Base-by-base conservation (phyloP, 2,329 filamentous ascomycete species). In the Eutypa lata region DNA sequence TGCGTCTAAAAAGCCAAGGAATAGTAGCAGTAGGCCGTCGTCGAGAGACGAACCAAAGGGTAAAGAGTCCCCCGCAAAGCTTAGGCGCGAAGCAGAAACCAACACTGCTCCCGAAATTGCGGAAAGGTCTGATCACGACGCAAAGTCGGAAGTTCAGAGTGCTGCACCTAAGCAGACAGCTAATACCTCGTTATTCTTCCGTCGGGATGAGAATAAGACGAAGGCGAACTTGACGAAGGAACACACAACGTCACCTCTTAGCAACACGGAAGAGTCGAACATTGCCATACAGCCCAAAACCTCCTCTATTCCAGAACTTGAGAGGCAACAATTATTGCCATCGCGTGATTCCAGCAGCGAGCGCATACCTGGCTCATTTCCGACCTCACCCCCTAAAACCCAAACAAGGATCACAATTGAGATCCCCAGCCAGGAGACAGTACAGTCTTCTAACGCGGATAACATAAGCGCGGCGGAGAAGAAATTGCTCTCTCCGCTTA, bases 1-100 rank as follows among this genome's bases (percentile, higher is more conserved):
- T 26, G 51, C 45, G 51, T 54, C 55, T 53, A 54, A 50, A 33
- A 60, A 19, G n/a, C 58, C 52, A 37, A 48, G 19, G n/a, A 31
- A 5, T 31, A 31, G 26, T 31, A 31, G n/a, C 21, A 45, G 42
- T 19, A 45, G 42, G 42, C 42, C 42, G 16, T 45, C 42, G 11
- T 45, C 42, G 21, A 24, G 42, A 16, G 42, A 45, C 16, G 42
- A 24, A 18, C 7, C 42, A 22, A 22, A 26, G 22, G 42, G 11
- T 26, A 45, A 26, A 21, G 21, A 16, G 22, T 28, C 13, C 8
- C 22, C 42, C n/a, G 21, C 21, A 11, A 45, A 45, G 14, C 42
- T 21, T 7, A 16, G 21, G 2, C 42, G 13, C 19, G 21, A 24
- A 24, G 19, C 42, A 24, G 42, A 45, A 24, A 24, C 42, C 13